Evolutionary conservation across 2,329 filamentous ascomycete species (phyloP).

Genomic region (Epichloe amarillans): DNA sequence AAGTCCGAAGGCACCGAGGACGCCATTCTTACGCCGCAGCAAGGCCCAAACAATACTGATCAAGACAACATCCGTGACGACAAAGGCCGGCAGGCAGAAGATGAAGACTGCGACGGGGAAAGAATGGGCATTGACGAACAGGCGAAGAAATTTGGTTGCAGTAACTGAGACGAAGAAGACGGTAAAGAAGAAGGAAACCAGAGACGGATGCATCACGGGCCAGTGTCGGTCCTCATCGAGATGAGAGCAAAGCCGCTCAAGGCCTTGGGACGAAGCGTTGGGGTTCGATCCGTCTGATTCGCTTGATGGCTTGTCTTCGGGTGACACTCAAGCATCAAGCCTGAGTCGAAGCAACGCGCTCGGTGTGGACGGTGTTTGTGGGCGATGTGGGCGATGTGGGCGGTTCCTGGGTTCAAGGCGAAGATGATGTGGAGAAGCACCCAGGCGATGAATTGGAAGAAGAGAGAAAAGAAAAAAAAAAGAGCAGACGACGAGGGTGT

Average conservation of each 20-base stretch:
- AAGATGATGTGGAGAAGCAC: no score
- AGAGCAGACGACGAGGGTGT: no score
- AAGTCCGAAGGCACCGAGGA: constrained; percentile 10
- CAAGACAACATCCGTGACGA: constrained; percentile 15
- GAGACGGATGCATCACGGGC: constrained; percentile 6
- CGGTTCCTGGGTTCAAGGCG: no score
- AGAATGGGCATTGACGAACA: constrained; percentile 14
- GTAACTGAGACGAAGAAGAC: constrained; percentile 17
- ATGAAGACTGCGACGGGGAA: constrained; percentile 16
- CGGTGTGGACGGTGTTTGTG: no score
- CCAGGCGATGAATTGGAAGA: no score
- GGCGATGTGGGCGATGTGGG: no score
- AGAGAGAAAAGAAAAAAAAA: no score
- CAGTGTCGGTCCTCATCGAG: constrained; percentile 3
- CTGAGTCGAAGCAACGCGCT: background rate
- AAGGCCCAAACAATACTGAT: constrained; percentile 14
- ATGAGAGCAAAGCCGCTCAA: background rate
- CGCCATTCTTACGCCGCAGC: constrained; percentile 13
- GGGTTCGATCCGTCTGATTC: no score
- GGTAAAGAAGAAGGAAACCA: constrained; percentile 17
- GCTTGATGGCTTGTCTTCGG: background rate
- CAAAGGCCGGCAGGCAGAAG: constrained; percentile 19
- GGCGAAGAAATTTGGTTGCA: constrained; percentile 16
- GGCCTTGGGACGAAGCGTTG: background rate
- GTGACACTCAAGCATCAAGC: background rate